Percentiles rank a stretch among this genome's conserved stretches.
phyloP scores from a whole-genome alignment of 2,329 filamentous ascomycete species.

The Pestalotiopsis sp. region DNA sequence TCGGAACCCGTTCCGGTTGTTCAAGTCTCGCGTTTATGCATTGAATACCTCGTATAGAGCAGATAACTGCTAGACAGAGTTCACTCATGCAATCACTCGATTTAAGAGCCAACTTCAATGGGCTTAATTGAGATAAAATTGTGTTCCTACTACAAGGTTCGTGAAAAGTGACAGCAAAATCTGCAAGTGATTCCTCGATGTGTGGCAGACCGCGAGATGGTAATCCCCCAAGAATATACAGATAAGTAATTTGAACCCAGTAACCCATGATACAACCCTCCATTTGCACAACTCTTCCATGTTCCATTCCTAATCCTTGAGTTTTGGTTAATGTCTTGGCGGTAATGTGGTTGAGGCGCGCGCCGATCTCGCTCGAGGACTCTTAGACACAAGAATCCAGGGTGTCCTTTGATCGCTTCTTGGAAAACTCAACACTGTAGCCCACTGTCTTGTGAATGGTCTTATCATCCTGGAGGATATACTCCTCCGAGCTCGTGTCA shows the following conservation, averaged over 20 bases:
- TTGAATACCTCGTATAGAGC: too few species aligned
- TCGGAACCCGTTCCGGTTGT: too few species aligned
- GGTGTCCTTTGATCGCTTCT: constrained; percentile 14
- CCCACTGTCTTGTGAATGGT: constrained; percentile 32
- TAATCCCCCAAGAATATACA: not conserved
- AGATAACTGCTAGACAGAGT: too few species aligned
- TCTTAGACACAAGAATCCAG: not conserved
- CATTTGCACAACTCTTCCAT: not conserved
- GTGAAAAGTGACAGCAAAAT: not conserved
- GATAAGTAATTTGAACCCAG: not conserved
- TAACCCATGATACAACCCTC: not conserved
- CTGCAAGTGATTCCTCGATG: not conserved
- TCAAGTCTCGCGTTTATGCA: too few species aligned
- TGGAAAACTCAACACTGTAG: constrained; percentile 31
- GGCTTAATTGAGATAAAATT: not conserved
- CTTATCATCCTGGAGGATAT: constrained; percentile 21
- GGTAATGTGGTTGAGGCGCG: not conserved
- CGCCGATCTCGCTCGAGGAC: not conserved
- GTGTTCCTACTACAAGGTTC: not conserved
- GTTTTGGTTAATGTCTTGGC: not conserved
- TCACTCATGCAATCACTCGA: too few species aligned
- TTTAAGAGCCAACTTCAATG: too few species aligned
- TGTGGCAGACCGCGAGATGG: not conserved
- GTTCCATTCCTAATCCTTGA: not conserved
- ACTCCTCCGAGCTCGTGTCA: constrained; percentile 20